Base-by-base conservation (phyloP, 2,329 filamentous ascomycete genomes). In the Gaeumannomyces sp. region DNA sequence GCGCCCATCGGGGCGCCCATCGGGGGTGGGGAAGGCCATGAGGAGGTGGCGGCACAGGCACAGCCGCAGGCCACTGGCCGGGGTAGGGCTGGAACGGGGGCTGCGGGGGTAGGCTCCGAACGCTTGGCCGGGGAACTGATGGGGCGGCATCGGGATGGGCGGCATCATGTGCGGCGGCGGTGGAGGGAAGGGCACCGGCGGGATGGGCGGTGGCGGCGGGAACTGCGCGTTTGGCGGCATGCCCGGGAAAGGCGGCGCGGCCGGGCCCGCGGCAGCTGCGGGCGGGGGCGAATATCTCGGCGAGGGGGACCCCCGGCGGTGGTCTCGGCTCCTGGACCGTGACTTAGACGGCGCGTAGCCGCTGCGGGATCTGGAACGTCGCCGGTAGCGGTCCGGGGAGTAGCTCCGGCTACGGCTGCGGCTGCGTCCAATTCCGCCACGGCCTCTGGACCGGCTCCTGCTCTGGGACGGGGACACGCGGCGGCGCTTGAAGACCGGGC, bases 1-100 rank as follows among this genome's bases (percentile, higher is more conserved):
- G 25, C 13, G 33, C 25, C 19, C 33, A 45, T 53, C 3, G 45
- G 45, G 3, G n/a, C n/a, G n/a, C n/a, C n/a, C n/a, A n/a, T n/a
- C n/a, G n/a, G n/a, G 45, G 19, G 19, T 53, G 19, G 3, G 45
- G 19, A 10, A 53, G 45, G 8, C 22, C 7, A 22, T 45, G 38
- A 31, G 35, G 33, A 38, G 31, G 64, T 5, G 60, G 50, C n/a
- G 73, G 74, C 7, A 78, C 76, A 10, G 77, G 76, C 4, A 53
- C 45, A 25, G 76, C 71, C 8, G 74, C 74, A 10, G 75, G 79
- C 79, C 80, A 81, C 14, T 75, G 73, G 2, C 78, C 79, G 61
- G 75, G 73, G 63, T 77, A 80, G 6, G 77, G 76, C 19, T 69
- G 69, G 13, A 77, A 77, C 0, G 74, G 76, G 7, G 75, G 78